phyloP scores from a whole-genome alignment of 2,329 filamentous ascomycete genomes.

The Catunica adiposa region DNA sequence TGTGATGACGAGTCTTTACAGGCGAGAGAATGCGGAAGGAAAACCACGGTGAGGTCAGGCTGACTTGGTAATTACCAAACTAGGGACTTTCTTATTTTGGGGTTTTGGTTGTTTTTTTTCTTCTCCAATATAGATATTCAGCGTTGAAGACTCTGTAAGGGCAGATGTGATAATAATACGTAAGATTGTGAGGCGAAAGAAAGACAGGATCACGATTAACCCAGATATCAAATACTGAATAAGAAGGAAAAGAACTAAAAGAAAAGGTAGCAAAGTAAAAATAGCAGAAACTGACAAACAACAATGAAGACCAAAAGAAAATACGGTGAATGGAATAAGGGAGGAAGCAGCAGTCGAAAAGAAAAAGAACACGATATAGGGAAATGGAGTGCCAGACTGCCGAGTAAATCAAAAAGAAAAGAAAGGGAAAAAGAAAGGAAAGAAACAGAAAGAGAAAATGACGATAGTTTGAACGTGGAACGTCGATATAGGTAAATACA shows the following conservation, averaged over 20 bases:
- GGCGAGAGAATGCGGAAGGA: not conserved
- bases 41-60: not conserved
- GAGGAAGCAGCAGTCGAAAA: no score
- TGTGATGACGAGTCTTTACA: not conserved
- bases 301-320: not conserved
- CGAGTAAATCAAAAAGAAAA: slow-evolving; percentile 1
- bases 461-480: not conserved
- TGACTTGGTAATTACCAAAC: not conserved
- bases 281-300: not conserved
- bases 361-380: not conserved
- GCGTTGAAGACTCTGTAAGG: not conserved
- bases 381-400: slow-evolving; percentile 2
- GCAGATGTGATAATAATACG: not conserved
- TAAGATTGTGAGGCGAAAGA: not conserved
- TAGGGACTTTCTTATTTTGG: not conserved
- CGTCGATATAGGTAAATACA: not conserved
- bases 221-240: not conserved
- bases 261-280: not conserved
- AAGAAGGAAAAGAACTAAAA: slow-evolving; percentile 1
- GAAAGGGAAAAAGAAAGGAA: slow-evolving; percentile 5
- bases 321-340: not conserved
- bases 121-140: not conserved
- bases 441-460: slow-evolving; percentile 1
- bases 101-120: no score
- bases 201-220: not conserved